Evolutionary conservation across 306 rosid genomes (phyloP), one percentile per base, ranked within the genome.

Genomic region (Amphicarpaea edgeworthii): DNA sequence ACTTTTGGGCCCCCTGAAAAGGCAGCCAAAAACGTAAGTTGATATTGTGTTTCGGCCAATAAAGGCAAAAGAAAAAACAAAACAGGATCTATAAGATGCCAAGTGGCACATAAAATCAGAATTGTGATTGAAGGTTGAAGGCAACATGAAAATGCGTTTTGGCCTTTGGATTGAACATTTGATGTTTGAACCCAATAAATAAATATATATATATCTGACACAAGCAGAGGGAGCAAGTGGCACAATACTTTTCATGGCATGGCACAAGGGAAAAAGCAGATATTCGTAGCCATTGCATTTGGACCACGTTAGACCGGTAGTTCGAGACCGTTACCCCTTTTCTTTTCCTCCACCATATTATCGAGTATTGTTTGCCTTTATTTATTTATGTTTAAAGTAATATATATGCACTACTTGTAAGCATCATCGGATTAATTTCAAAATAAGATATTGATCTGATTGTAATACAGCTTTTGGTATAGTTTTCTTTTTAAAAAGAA

Each of bases 91-190:
- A 16, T 14, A 9, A 46, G 50, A 79, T 46, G 84, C 58, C 80
- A 68, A 69, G 84, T 82, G 80, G 80, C 72, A 79, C 72, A 47
- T 51, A 3, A 26, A 49, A 41, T 64, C 8, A 76, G n/a, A 60
- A 32, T 72, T 21, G 77, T 11, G 76, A 50, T 11, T 43, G 71
- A 78, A 64, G 24, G 63, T 11, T 43, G 71, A 78, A 64, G 24
- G 63, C 41, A 38, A 38, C 77, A 34, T 79, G 69, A 76, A 71
- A 81, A 70, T 71, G 72, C 45, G 77, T 30, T 84, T 50, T 11
- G 82, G 82, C 70, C 51, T 72, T 77, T 42, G 81, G 47, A 51
- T 74, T 72, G 34, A n/a, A n/a, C n/a, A n/a, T n/a, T n/a, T n/a
- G n/a, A n/a, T n/a, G n/a, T n/a, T n/a, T n/a, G n/a, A 76, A 76